Percentiles rank a stretch among this genome's conserved stretches.
phyloP scores from a whole-genome alignment of 257 asterid species.

The Catharanthus roseus region DNA sequence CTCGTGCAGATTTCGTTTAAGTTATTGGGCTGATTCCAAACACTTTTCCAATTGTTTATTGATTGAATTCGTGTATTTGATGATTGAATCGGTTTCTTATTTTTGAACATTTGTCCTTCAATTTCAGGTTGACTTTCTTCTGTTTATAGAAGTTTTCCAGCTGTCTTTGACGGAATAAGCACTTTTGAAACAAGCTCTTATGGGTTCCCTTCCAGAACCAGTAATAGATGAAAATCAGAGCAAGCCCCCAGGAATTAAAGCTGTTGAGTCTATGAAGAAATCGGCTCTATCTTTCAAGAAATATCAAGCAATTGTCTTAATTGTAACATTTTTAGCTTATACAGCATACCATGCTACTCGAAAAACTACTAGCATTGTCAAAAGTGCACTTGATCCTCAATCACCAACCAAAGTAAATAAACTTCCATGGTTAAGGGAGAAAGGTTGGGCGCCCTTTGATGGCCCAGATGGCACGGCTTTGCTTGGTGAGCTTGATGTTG shows the following conservation, averaged over 20 bases:
- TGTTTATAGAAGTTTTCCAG: slow-evolving; percentile 3
- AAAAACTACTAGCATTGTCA: slow-evolving; percentile 88
- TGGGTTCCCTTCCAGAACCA: slow-evolving; percentile 55
- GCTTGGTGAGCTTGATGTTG: slow-evolving; percentile 92
- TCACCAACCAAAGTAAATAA: slow-evolving; percentile 34
- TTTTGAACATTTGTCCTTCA: not conserved
- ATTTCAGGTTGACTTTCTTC: slow-evolving; percentile 29
- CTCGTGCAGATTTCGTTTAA: not conserved
- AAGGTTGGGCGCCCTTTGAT: slow-evolving; percentile 87
- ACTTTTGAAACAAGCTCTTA: slow-evolving; percentile 13
- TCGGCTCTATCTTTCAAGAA: slow-evolving; percentile 66
- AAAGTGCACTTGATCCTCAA: slow-evolving; percentile 92
- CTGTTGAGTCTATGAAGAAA: slow-evolving; percentile 47
- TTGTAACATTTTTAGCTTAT: slow-evolving; percentile 79
- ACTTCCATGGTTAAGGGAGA: slow-evolving; percentile 38
- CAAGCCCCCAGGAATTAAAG: slow-evolving; percentile 65
- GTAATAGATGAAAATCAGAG: slow-evolving; percentile 19
- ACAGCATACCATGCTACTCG: slow-evolving; percentile 78
- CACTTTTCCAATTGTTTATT: too few species aligned
- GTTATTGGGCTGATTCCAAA: not conserved
- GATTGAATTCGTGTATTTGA: not conserved
- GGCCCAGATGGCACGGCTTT: slow-evolving; percentile 67
- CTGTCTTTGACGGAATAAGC: not conserved
- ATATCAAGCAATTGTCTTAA: slow-evolving; percentile 70
- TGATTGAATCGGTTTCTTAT: slow-evolving; percentile 4